Conservation (phyloP, 2,329 filamentous ascomycete species). For the Scytalidium sp. region DNA sequence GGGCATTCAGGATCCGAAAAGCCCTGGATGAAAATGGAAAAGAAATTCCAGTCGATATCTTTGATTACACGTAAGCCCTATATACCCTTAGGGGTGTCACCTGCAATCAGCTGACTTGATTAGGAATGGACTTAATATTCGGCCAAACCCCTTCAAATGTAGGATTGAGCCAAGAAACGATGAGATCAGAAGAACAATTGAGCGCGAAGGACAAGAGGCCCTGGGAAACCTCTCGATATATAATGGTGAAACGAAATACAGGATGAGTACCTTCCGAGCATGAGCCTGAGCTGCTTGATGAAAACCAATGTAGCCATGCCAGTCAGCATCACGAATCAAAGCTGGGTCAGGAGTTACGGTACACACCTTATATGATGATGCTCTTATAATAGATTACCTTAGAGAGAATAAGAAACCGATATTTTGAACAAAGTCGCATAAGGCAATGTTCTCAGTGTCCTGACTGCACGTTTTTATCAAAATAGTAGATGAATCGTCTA, state of each 20-base stretch:
- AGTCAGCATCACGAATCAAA: too few relatives aligned
- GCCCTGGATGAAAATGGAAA: constrained; percentile 10
- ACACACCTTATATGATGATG: too few relatives aligned
- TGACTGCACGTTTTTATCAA: too few relatives aligned
- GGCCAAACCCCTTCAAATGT: constrained; percentile 25
- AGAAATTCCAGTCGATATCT: constrained; percentile 2
- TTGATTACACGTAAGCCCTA: constrained; percentile 22
- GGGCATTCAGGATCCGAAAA: constrained; percentile 26
- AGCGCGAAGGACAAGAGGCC: neutral
- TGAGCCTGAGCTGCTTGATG: too few relatives aligned
- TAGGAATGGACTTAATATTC: neutral
- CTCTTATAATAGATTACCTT: too few relatives aligned
- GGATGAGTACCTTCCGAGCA: neutral
- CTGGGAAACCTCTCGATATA: neutral
- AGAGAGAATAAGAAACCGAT: too few relatives aligned
- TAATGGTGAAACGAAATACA: neutral
- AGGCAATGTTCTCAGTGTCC: too few relatives aligned
- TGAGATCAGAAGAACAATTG: neutral
- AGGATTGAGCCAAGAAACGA: constrained; percentile 22
- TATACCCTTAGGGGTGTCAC: constrained; percentile 24
- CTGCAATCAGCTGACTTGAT: neutral
- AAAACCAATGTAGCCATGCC: too few relatives aligned
- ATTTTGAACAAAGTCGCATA: too few relatives aligned
- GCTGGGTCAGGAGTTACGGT: too few relatives aligned
- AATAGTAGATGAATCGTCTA: too few relatives aligned